Evolutionary conservation across 805 yeast species (phyloP).

Genomic region (Metschnikowia sp.): DNA sequence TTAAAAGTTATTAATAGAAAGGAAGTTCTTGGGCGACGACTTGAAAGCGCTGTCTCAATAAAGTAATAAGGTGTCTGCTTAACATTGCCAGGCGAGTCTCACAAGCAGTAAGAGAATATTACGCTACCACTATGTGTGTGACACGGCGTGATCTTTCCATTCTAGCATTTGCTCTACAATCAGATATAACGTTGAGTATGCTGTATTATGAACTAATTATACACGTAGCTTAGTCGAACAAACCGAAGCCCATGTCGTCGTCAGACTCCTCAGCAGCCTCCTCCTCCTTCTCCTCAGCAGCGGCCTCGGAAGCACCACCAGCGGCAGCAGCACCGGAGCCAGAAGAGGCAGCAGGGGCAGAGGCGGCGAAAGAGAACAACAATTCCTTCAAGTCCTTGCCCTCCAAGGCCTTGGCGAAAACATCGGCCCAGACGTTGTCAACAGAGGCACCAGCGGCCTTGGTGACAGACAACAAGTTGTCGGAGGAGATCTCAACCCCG

Average conservation of each 20-base stretch:
- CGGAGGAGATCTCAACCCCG: slow-evolving; percentile 87
- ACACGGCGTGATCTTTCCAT: no score
- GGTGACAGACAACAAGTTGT: slow-evolving; percentile 74
- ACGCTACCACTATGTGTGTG: no score
- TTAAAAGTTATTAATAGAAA: no score
- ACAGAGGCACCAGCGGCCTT: slow-evolving; percentile 80
- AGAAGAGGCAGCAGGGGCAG: slow-evolving; percentile 41
- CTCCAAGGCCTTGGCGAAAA: slow-evolving; percentile 83
- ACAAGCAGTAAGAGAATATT: no score
- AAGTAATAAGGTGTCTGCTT: no score
- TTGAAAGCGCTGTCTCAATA: no score
- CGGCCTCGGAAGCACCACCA: slow-evolving; percentile 50
- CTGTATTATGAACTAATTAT: slow-evolving; percentile 13
- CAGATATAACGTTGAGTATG: slow-evolving; percentile 4
- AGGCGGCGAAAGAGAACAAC: slow-evolving; percentile 51
- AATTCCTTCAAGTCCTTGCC: slow-evolving; percentile 83
- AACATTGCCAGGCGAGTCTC: no score
- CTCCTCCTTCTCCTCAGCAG: slow-evolving; percentile 21
- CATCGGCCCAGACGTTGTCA: slow-evolving; percentile 81
- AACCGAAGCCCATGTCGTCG: slow-evolving; percentile 32
- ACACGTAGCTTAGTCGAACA: slow-evolving; percentile 24
- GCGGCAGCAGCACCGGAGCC: slow-evolving; percentile 34
- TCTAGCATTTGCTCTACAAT: not conserved
- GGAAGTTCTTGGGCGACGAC: no score
- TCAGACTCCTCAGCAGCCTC: slow-evolving; percentile 21